Evolutionary conservation across 2,329 filamentous ascomycete species (phyloP).

Genomic region (Fusarium succisae): DNA sequence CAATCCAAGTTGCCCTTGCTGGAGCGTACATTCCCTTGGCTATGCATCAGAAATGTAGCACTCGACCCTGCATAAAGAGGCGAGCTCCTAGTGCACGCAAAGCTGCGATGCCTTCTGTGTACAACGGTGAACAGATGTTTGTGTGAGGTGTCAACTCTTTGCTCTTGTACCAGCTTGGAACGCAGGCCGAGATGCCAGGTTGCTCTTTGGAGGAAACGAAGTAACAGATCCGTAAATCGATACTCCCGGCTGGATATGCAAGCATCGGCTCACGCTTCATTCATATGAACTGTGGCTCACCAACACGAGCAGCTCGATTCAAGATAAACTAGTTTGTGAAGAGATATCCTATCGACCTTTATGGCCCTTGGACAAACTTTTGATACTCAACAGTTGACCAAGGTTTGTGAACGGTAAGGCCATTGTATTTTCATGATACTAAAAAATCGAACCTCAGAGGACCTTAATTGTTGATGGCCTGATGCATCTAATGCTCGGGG

Average conservation of each 20-base stretch:
- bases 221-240: neutral
- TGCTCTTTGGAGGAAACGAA: neutral
- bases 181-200: neutral
- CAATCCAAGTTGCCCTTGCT: neutral
- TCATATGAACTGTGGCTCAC: neutral
- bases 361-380: neutral
- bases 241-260: neutral
- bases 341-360: neutral
- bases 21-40: neutral
- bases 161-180: neutral
- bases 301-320: neutral
- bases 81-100: constrained; percentile 1
- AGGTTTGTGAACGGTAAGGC: neutral
- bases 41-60: neutral
- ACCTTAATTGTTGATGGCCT: neutral
- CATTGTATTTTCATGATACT: neutral
- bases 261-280: neutral
- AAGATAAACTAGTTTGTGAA: neutral
- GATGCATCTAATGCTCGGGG: neutral
- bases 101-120: neutral
- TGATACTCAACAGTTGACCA: neutral
- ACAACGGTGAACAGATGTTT: neutral
- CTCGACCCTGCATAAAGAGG: neutral
- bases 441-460: neutral
- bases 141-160: neutral